These are phyloP conservation scores for Phalaenopsis equestris DNA, from an alignment of 106 monocot species.

Conservation along the genomic window DNA sequence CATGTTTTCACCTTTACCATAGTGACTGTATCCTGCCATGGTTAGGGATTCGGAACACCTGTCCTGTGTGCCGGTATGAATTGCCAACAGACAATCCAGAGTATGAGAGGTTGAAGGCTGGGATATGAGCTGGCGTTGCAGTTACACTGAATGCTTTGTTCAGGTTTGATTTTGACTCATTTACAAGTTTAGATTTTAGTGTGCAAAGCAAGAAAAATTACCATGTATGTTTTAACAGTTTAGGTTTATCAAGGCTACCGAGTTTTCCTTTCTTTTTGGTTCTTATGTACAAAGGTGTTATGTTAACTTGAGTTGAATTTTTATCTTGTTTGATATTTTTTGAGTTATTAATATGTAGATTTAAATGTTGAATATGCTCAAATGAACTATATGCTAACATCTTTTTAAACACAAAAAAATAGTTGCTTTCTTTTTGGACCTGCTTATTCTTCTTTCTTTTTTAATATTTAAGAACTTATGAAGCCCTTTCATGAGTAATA, in stretches of 20 bases:
- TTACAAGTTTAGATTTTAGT: background rate
- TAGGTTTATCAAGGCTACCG: background rate
- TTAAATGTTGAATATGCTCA: background rate
- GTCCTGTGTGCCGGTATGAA: constrained; percentile 39
- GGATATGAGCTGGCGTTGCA: background rate
- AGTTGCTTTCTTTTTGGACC: background rate
- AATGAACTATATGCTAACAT: background rate
- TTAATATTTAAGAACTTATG: background rate
- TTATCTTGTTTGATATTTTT: background rate
- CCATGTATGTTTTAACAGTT: background rate
- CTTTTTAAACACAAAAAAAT: background rate
- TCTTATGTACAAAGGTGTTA: background rate
- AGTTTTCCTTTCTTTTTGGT: background rate
- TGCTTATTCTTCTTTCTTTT: background rate
- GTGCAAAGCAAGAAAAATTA: background rate
- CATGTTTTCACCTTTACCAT: constrained; percentile 34
- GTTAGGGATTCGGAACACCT: constrained; percentile 30
- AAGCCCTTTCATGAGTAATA: background rate
- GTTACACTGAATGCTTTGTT: background rate
- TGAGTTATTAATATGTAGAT: background rate
- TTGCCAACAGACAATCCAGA: constrained; percentile 49
- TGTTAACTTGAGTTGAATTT: background rate
- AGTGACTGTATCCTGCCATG: constrained; percentile 31
- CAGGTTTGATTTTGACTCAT: background rate
- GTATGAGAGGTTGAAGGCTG: constrained; percentile 17